A percentile compares a stretch with the other conserved stretches of the same genome.
These are phyloP conservation scores for Madurella fahalii DNA, from an alignment of 2,329 filamentous ascomycete genomes.

Conservation along the genomic window DNA sequence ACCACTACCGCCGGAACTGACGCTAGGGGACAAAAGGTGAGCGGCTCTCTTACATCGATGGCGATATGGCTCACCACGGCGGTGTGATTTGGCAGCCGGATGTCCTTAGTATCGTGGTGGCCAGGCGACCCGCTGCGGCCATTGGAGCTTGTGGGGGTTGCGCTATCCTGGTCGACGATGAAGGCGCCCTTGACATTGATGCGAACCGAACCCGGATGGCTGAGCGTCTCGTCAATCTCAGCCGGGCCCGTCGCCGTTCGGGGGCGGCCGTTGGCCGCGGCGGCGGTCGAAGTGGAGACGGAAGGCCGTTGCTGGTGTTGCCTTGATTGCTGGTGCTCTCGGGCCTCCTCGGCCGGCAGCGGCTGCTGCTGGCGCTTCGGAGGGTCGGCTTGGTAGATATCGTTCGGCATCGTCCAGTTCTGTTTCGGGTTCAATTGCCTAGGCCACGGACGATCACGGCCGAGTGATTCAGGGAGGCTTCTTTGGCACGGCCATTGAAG, in stretches of 20 bases:
- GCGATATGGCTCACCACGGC: constrained; percentile 95
- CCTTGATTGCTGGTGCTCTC: constrained; percentile 2
- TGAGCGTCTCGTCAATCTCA: constrained; percentile 59
- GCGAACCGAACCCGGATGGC: constrained; percentile 67
- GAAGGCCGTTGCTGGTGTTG: constrained; percentile 1
- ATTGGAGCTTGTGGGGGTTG: constrained; percentile 44
- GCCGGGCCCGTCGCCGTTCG: constrained; percentile 43
- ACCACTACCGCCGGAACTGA: constrained; percentile 3
- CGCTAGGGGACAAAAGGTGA: constrained; percentile 9
- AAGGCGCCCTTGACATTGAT: constrained; percentile 97
- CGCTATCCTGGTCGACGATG: constrained; percentile 79
- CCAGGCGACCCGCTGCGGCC: constrained; percentile 45
- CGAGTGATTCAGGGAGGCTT: constrained; percentile 22
- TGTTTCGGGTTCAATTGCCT: constrained; percentile 5
- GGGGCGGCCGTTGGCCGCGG: constrained; percentile 25
- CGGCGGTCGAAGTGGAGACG: neutral
- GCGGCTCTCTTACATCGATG: constrained; percentile 68
- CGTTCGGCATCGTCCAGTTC: constrained; percentile 21
- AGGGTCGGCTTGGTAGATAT: constrained; percentile 25
- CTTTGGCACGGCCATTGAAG: constrained; percentile 19
- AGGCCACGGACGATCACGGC: neutral
- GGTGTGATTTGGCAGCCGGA: constrained; percentile 92
- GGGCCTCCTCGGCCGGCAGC: constrained; percentile 2
- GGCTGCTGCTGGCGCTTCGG: constrained; percentile 5
- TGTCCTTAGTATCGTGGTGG: constrained; percentile 77